Conservation (phyloP, 202 grass and related monocot species). For the Carex arenaria region DNA sequence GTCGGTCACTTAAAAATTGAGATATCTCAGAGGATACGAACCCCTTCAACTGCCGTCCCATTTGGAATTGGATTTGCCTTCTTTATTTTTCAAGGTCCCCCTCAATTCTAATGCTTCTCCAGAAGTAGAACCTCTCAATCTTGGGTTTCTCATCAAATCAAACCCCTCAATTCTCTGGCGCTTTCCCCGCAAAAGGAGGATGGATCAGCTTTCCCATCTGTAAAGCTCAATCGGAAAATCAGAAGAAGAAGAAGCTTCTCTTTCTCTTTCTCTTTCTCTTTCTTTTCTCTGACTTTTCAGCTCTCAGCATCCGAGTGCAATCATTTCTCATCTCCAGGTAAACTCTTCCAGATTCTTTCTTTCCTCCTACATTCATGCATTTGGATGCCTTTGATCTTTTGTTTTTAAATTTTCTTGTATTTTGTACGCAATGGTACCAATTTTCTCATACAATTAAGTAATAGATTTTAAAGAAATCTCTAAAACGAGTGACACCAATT, state of each 20-base stretch:
- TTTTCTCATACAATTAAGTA: not conserved
- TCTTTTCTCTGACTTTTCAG: not conserved
- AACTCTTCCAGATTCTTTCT: not conserved
- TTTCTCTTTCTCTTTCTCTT: not conserved
- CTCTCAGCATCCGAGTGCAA: constrained; percentile 15
- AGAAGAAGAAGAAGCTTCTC: not conserved
- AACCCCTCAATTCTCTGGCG: not conserved
- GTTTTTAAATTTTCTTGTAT: not conserved
- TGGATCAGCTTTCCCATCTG: no score
- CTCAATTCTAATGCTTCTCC: not conserved
- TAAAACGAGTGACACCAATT: not conserved
- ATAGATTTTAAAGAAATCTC: not conserved
- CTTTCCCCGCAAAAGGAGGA: not conserved
- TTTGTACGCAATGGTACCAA: not conserved
- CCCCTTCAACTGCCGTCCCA: not conserved
- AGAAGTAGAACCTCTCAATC: not conserved
- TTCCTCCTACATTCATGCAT: not conserved
- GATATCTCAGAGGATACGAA: no score
- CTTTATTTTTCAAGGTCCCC: not conserved
- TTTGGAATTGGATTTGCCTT: not conserved
- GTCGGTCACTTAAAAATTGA: no score
- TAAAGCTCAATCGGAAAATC: not conserved
- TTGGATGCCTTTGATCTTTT: not conserved
- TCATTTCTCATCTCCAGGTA: constrained; percentile 12
- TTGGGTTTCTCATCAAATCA: constrained; percentile 4